Evolutionary conservation across 306 rosid genomes (phyloP).

Genomic region (Medicago lupulina): DNA sequence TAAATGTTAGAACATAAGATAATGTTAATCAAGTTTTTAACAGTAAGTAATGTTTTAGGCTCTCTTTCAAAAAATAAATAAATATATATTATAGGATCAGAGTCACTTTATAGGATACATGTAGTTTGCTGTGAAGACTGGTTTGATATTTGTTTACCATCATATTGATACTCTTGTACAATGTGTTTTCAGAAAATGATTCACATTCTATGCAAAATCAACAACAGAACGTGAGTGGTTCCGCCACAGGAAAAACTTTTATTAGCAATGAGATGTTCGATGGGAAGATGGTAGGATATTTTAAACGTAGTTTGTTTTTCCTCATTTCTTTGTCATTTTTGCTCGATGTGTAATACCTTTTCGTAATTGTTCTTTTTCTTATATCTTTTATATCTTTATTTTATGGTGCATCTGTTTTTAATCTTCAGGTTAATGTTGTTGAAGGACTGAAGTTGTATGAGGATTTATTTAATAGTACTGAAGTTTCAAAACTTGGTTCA

Average conservation of each 20-base stretch:
- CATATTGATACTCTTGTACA: constrained; percentile 19
- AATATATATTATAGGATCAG: constrained; percentile 14
- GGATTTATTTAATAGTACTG: constrained; percentile 56
- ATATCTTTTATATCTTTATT: constrained; percentile 22
- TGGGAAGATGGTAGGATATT: constrained; percentile 70
- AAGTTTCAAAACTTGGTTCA: constrained; percentile 68
- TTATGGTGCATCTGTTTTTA: constrained; percentile 25
- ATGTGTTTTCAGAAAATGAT: constrained; percentile 61
- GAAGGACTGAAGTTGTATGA: constrained; percentile 86
- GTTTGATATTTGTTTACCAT: background rate
- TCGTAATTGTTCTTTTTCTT: background rate
- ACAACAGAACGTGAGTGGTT: constrained; percentile 53
- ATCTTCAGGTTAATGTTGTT: constrained; percentile 68
- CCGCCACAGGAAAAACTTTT: constrained; percentile 63
- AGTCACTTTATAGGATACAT: constrained; percentile 9
- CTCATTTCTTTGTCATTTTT: constrained; percentile 20
- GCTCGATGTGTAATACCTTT: background rate
- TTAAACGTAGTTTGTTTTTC: constrained; percentile 29
- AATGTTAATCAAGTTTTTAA: too few relatives aligned
- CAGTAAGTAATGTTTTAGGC: too few relatives aligned
- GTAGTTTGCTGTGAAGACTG: background rate
- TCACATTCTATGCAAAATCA: constrained; percentile 50
- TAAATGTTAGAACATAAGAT: background rate
- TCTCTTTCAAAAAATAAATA: too few relatives aligned
- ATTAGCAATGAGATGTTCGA: constrained; percentile 64